Evolutionary conservation across 2,329 filamentous ascomycete genomes (phyloP).

Genomic region (Paracoccidioides lutzii): DNA sequence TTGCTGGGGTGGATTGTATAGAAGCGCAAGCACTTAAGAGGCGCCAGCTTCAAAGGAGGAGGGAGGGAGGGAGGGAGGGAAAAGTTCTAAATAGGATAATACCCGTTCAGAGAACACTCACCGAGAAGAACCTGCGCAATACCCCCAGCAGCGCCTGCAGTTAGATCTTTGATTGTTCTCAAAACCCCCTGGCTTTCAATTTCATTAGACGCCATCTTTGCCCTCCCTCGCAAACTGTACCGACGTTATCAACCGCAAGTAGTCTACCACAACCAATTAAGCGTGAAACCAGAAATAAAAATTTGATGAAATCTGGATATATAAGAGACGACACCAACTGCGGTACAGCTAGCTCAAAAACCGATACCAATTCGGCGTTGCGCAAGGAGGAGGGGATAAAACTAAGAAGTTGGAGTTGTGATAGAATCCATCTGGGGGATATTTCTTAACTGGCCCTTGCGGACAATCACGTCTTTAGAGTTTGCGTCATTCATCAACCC

Average conservation of each 20-base stretch:
- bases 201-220: conserved; percentile 13
- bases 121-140: conserved; percentile 88
- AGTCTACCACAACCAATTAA: background rate
- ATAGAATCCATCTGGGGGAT: background rate
- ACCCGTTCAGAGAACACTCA: conserved; percentile 35
- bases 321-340: background rate
- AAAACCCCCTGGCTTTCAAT: conserved; percentile 29
- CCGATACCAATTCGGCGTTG: background rate
- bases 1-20: too few relatives aligned
- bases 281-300: background rate
- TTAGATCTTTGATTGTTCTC: conserved; percentile 74
- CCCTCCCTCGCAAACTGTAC: background rate
- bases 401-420: background rate
- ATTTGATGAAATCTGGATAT: background rate
- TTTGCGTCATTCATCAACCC: too few relatives aligned
- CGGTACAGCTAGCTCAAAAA: background rate
- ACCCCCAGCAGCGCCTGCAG: conserved; percentile 80
- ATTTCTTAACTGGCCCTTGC: too few relatives aligned
- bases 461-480: too few relatives aligned
- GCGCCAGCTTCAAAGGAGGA: background rate
- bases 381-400: background rate
- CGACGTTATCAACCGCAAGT: background rate
- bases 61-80: background rate
- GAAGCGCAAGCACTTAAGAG: background rate
- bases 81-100: background rate